Base-by-base conservation (phyloP, 2,329 filamentous ascomycete species). In the Blastomyces silverae region DNA sequence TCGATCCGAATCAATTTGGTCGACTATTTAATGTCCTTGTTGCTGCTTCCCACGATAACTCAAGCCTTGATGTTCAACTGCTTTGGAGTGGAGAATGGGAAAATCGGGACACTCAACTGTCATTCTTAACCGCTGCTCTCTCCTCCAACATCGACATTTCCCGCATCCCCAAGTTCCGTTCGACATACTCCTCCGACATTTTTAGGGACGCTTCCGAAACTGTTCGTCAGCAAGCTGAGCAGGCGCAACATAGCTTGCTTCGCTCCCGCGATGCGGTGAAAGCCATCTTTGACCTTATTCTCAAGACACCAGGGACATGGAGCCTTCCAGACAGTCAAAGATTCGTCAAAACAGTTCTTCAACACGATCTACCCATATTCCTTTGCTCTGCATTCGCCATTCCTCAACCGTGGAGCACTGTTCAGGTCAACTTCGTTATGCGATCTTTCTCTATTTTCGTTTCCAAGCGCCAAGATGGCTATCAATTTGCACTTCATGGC, bases 81-180 rank as follows among this genome's bases (percentile, higher is more conserved):
- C 81, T 99, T 28, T 97, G 94, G 92, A 92, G 92, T 65, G 92
- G 92, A 8, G 71, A 85, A 67, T 99, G 95, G 93, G 86, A 88
- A 67, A 86, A 95, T 69, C 85, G 89, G 17, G 87, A 96, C 67
- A 91, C 94, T 0, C 93, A 97, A 69, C 80, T 99, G 46, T 95
- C 92, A n/a, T 97, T 97, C 74, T 85, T 97, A 63, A 89, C 89
- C 68, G 92, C 92, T 22, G 97, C 93, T 74, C 83, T 93, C 28
- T 90, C 89, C 3, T 84, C 92, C 64, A 85, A 84, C 15, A 83
- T 96, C 34, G 92, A 97, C 74, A 89, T 91, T 2, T 89, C 87
- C 15, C 89, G 89, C 46, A 94, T 97, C 65, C 93, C 92, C 0
- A 86, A 89, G 44, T 83, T 97, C 46, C 85, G 90, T 64, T 84